These are phyloP conservation scores for Candida dendrica DNA, from an alignment of 805 yeast species.

Conservation along the genomic window DNA sequence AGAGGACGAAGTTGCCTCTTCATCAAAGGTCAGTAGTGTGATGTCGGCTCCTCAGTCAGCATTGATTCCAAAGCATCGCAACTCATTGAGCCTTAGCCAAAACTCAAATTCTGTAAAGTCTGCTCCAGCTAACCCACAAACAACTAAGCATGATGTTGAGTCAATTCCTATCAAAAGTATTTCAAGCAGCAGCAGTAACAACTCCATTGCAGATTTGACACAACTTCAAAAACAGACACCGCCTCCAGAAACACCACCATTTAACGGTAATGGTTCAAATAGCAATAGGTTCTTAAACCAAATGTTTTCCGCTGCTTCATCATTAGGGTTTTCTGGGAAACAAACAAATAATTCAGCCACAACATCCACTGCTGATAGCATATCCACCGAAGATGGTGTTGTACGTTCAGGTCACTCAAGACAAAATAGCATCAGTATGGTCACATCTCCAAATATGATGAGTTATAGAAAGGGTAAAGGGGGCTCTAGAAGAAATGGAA, in stretches of 20 bases:
- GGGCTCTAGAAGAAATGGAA: constrained; percentile 7
- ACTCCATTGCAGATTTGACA: constrained; percentile 8
- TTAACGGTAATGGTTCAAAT: constrained; percentile 1
- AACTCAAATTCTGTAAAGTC: constrained; percentile 23
- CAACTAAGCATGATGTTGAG: constrained; percentile 44
- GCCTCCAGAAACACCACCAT: constrained; percentile 12
- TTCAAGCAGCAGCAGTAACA: constrained; percentile 15
- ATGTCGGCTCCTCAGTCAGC: constrained; percentile 5
- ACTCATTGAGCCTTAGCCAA: not conserved
- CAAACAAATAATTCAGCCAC: not conserved
- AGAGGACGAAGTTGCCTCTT: not conserved
- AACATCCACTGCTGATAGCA: not conserved
- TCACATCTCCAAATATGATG: constrained; percentile 18
- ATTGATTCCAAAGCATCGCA: not conserved
- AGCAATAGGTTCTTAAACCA: constrained; percentile 13
- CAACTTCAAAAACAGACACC: constrained; percentile 8
- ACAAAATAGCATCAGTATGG: not conserved
- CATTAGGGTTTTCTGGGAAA: not conserved
- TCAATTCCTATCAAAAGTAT: constrained; percentile 11
- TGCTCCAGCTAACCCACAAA: constrained; percentile 44
- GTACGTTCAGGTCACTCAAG: constrained; percentile 2
- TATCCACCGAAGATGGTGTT: not conserved
- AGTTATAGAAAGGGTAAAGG: constrained; percentile 14
- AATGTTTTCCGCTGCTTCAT: constrained; percentile 12
- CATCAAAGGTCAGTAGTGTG: not conserved